phyloP scores from a whole-genome alignment of 306 rosid genomes.

The Astragalus membranaceus region DNA sequence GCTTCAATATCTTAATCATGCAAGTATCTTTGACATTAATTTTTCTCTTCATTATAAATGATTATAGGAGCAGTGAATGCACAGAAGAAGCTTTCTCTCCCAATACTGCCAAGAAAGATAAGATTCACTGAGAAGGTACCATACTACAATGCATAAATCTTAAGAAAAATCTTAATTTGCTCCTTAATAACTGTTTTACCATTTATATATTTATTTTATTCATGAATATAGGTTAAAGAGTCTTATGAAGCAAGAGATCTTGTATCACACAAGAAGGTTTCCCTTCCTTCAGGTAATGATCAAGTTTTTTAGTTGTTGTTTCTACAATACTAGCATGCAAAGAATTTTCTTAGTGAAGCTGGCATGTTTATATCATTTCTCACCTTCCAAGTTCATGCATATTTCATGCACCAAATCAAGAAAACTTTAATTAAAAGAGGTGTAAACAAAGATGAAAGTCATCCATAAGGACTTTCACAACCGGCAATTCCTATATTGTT shows the following conservation, averaged over 20 bases:
- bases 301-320: too few relatives aligned
- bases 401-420: too few relatives aligned
- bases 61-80: conserved; percentile 18
- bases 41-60: not conserved
- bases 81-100: conserved; percentile 26
- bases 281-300: conserved; percentile 30
- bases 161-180: not conserved
- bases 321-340: too few relatives aligned
- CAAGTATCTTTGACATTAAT: not conserved
- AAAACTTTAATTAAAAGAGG: too few relatives aligned
- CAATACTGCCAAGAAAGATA: conserved; percentile 53
- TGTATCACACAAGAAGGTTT: conserved; percentile 20
- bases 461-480: too few relatives aligned
- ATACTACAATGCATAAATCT: conserved; percentile 17
- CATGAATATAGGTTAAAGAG: conserved; percentile 28
- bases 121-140: conserved; percentile 30
- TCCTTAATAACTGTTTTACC: not conserved
- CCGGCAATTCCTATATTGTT: too few relatives aligned
- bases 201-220: not conserved
- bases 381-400: too few relatives aligned
- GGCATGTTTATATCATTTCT: too few relatives aligned
- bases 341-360: too few relatives aligned
- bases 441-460: too few relatives aligned
- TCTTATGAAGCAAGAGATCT: conserved; percentile 16
- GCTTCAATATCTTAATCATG: not conserved